Base-by-base conservation (phyloP, 2,329 filamentous ascomycete species). In the Neofusicoccum laricinum region DNA sequence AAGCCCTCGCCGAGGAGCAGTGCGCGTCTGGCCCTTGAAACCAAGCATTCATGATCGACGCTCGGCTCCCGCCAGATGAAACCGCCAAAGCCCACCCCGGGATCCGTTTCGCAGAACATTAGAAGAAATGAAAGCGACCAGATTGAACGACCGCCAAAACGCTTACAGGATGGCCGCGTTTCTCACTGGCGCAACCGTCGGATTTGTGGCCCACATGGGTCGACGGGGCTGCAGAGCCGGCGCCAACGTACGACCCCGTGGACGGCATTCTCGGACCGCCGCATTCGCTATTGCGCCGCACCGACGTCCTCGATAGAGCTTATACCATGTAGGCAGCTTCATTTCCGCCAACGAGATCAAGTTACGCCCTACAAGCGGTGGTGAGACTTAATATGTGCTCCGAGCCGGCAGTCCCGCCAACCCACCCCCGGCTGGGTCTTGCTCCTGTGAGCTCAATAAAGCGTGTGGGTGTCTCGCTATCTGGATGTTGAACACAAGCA, bases 11-110 rank as follows among this genome's bases (percentile, higher is more conserved):
- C 12, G 19, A 11, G 12, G 25, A 34, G n/a, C 2, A 15, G 34
- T 11, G 34, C 36, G 34, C 14, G 55, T 46, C 55, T 46, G 25
- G 25, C 36, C 40, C 55, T 59, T 59, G 41, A 59, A 46, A 38
- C 55, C 41, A 46, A 46, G 55, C 55, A 34, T 34, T 36, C 55
- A 59, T 59, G 55, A 48, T 59, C 55, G 25, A 46, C 55, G 41
- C 41, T 59, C 55, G 55, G 55, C 30, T 46, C 41, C 15, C 30
- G 55, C 25, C 21, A 36, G 3, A 36, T 59, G 63, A 64, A 48
- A 59, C 57, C 36, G 15, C 30, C 17, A 36, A 25, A 48, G 49
- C 30, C 4, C 63, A 48, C 17, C 55, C 58, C 69, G 64, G 12
- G 25, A 32, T 40, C 8, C 53, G 10, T n/a, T 46, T n/a, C n/a